Evolutionary conservation across 345 rosid species (phyloP).

Genomic region (Barbarea vulgaris): DNA sequence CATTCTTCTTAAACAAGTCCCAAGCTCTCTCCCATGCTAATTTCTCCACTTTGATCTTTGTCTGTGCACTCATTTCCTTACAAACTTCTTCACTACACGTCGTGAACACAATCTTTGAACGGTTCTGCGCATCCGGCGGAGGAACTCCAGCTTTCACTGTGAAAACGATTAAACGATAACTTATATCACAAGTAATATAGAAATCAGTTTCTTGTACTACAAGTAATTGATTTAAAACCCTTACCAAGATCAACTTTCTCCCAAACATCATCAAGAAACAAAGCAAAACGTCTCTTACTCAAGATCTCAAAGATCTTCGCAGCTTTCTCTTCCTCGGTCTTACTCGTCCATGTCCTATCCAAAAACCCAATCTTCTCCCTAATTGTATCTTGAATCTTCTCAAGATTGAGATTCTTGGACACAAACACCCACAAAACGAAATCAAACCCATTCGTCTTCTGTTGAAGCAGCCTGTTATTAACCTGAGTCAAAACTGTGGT

Average conservation of each 20-base stretch:
- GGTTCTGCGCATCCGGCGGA: slow-evolving; percentile 18
- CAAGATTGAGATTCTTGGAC: slow-evolving; percentile 39
- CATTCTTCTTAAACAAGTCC: slow-evolving; percentile 45
- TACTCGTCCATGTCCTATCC: slow-evolving; percentile 42
- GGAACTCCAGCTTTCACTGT: slow-evolving; percentile 43
- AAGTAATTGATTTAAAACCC: neutral
- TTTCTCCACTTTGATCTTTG: slow-evolving; percentile 40
- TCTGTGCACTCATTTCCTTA: slow-evolving; percentile 40
- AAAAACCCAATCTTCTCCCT: slow-evolving; percentile 42
- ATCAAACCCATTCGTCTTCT: slow-evolving; percentile 36
- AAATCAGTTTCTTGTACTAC: neutral
- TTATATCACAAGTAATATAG: neutral
- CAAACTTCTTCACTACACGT: slow-evolving; percentile 43
- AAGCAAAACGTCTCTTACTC: slow-evolving; percentile 44
- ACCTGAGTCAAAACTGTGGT: slow-evolving; percentile 49
- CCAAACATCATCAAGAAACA: slow-evolving; percentile 49
- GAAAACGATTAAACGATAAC: neutral
- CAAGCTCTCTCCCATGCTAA: slow-evolving; percentile 36
- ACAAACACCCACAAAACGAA: slow-evolving; percentile 45
- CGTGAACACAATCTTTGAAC: slow-evolving; percentile 41
- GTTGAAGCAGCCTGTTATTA: slow-evolving; percentile 41
- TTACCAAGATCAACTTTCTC: slow-evolving; percentile 44
- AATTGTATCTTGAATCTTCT: slow-evolving; percentile 42
- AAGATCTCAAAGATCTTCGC: slow-evolving; percentile 41
- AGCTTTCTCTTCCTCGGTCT: slow-evolving; percentile 37